Percentiles rank a stretch among this genome's conserved stretches.
Conservation (phyloP, 306 rosid genomes). For the Alnus glutinosa region DNA sequence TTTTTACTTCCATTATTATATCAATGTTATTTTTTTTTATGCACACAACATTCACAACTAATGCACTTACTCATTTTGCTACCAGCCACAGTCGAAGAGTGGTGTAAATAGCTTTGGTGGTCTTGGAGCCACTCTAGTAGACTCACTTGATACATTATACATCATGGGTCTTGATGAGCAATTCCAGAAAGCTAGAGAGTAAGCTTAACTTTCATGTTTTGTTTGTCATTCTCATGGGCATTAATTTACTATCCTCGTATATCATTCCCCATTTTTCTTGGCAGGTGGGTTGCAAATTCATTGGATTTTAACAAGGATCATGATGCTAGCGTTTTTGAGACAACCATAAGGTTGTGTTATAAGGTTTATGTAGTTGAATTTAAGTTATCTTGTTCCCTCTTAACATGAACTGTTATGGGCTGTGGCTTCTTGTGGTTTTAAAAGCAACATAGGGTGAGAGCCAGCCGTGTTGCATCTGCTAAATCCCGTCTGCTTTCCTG, state of each 20-base stretch:
- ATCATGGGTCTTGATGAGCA: slow-evolving; percentile 94
- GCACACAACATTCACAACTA: slow-evolving; percentile 21
- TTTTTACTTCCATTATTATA: neutral
- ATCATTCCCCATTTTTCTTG: slow-evolving; percentile 31
- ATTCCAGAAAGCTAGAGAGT: slow-evolving; percentile 92
- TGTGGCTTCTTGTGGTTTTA: slow-evolving; percentile 19
- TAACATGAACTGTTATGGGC: slow-evolving; percentile 26
- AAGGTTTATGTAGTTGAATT: slow-evolving; percentile 77
- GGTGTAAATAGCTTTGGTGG: slow-evolving; percentile 99
- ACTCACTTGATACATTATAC: slow-evolving; percentile 89
- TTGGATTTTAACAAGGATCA: slow-evolving; percentile 96
- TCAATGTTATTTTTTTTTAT: neutral
- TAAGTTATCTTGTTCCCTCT: slow-evolving; percentile 24
- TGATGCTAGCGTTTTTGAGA: slow-evolving; percentile 98
- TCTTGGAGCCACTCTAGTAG: slow-evolving; percentile 97
- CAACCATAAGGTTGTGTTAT: slow-evolving; percentile 97
- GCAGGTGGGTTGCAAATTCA: slow-evolving; percentile 84
- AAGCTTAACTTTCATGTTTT: slow-evolving; percentile 44
- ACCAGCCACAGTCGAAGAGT: slow-evolving; percentile 88
- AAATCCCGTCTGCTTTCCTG: slow-evolving; percentile 32
- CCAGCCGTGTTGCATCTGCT: slow-evolving; percentile 11
- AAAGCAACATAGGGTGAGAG: slow-evolving; percentile 10
- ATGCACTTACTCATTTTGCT: slow-evolving; percentile 31
- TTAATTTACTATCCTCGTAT: slow-evolving; percentile 11
- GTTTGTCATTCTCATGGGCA: neutral